These are phyloP conservation scores for Leucocoprinus leucothites DNA, from an alignment of 768 basidiomycete genomes.

Conservation along the genomic window DNA sequence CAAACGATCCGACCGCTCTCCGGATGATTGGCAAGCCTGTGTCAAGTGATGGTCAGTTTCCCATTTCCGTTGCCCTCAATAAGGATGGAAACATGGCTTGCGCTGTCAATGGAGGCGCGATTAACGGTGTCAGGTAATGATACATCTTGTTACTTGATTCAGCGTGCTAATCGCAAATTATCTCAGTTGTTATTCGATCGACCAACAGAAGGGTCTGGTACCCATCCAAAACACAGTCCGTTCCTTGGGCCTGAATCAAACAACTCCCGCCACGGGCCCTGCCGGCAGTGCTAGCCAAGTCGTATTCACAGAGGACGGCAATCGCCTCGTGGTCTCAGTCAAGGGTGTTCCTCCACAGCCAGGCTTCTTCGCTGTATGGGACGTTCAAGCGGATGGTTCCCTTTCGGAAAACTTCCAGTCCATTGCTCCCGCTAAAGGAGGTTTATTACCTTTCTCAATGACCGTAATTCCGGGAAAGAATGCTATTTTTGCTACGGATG, in stretches of 20 bases:
- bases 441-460: constrained; percentile 50
- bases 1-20: constrained; percentile 37
- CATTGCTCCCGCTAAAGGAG: constrained; percentile 30
- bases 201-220: constrained; percentile 36
- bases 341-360: constrained; percentile 46
- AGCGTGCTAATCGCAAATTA: constrained; percentile 12
- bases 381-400: constrained; percentile 39
- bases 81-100: constrained; percentile 29
- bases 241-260: constrained; percentile 43
- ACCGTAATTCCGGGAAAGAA: constrained; percentile 29
- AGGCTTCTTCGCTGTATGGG: constrained; percentile 51
- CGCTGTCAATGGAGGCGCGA: constrained; percentile 39
- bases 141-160: constrained; percentile 18
- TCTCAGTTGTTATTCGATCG: constrained; percentile 38
- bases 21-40: constrained; percentile 41
- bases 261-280: constrained; percentile 48
- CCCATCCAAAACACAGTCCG: constrained; percentile 39
- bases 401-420: constrained; percentile 40
- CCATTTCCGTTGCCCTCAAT: constrained; percentile 40
- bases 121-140: constrained; percentile 34
- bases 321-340: constrained; percentile 42
- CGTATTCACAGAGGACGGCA: constrained; percentile 43
- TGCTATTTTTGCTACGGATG: constrained; percentile 37
- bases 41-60: constrained; percentile 46
- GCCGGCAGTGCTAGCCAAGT: constrained; percentile 42